These are phyloP conservation scores for Poa pratensis DNA, from an alignment of 176 grass and related monocot species.

Conservation along the genomic window DNA sequence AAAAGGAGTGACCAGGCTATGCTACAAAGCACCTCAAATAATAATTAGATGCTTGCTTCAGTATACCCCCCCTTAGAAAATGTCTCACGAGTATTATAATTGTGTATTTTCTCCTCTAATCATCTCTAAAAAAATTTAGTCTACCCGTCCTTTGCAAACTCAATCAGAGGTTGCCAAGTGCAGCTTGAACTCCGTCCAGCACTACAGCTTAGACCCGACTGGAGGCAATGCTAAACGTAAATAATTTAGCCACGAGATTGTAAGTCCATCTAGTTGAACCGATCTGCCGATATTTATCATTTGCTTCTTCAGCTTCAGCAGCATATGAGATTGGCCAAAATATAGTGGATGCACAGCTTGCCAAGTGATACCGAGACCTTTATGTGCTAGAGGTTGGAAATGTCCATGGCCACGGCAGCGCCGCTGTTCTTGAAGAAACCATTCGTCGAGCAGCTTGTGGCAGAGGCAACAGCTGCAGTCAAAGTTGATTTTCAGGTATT, in stretches of 20 bases:
- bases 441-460: background rate
- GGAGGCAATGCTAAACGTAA: background rate
- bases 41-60: background rate
- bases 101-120: background rate
- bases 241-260: background rate
- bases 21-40: conserved; percentile 7
- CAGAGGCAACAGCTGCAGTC: background rate
- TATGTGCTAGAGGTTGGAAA: background rate
- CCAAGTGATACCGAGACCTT: background rate
- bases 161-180: background rate
- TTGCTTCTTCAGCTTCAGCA: background rate
- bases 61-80: background rate
- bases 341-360: background rate
- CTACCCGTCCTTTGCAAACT: background rate
- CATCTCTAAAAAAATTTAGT: background rate
- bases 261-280: background rate
- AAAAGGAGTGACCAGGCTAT: background rate
- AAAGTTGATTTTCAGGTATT: background rate
- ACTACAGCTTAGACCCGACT: background rate
- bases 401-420: too few species aligned
- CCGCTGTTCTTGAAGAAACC: background rate
- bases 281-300: background rate
- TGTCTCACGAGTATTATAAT: background rate
- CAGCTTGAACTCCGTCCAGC: background rate
- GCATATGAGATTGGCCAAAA: background rate